Base-by-base conservation (phyloP, 208 protist genomes). In the Leptomonas pyrrhocoris region DNA sequence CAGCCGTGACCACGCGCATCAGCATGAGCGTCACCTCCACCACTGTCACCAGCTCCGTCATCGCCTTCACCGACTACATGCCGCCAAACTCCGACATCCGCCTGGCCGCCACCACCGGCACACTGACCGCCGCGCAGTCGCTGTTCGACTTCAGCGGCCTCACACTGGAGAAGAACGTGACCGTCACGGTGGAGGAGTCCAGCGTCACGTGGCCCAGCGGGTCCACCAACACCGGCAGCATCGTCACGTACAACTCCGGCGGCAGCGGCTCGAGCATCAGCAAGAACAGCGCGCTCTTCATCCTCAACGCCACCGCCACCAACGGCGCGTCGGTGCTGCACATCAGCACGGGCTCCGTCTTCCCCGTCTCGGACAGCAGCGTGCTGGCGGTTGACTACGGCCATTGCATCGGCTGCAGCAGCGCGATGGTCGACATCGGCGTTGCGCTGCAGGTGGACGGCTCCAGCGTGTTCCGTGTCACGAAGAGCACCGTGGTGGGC, bases 111-210 rank as follows among this genome's bases (percentile, higher is more conserved):
- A 74, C 68, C 30, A 57, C 46, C 30, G 68, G 45, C 48, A 50
- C 58, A 28, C 51, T 68, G n/a, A 18, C 31, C 30, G 28, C 51
- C 38, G 16, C 15, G 27, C 57, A 74, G 57, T 64, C 68, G 34
- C 68, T 68, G 31, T 74, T 74, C 68, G 60, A 74, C 38, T 74
- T 74, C 60, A 67, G 60, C 38, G 59, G 50, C 12, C 56, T 74
- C 42, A n/a, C 46, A 21, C 50, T 74, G 23, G 25, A 23, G 34
- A 31, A 9, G 18, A 74, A 68, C 56, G 48, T 67, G 36, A 67
- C 53, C 28, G 4, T 74, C 28, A 49, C 40, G 45, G 42, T 74
- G 18, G 59, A 66, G 58, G 42, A 55, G 38, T 68, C 34, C 55
- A 43, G 36, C 23, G 68, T 74, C 48, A 46, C 48, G 58, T 68